These are phyloP conservation scores for Batkoa obscura DNA, from an alignment of 371 early-diverging fungal species.

Conservation along the genomic window DNA sequence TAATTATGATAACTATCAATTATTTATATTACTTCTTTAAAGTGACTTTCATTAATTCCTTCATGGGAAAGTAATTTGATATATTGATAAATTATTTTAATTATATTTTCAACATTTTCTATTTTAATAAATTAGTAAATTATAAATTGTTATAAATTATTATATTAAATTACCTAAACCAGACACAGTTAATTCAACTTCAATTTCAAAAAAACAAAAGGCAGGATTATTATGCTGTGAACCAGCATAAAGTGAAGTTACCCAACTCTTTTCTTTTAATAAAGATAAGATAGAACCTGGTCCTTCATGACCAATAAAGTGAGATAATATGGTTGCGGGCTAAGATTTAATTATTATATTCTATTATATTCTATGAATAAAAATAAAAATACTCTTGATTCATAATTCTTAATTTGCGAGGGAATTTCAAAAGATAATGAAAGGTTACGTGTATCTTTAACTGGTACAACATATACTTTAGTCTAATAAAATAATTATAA, in stretches of 20 bases:
- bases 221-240: constrained; percentile 38
- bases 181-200: constrained; percentile 59
- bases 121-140: background rate
- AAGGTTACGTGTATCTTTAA: constrained; percentile 57
- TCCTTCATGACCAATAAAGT: constrained; percentile 68
- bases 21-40: constrained; percentile 32
- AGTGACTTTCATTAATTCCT: constrained; percentile 58
- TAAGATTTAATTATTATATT: constrained; percentile 9
- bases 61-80: constrained; percentile 46
- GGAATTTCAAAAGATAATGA: constrained; percentile 77
- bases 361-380: constrained; percentile 3
- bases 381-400: constrained; percentile 20
- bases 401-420: constrained; percentile 37
- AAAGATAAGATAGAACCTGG: constrained; percentile 68
- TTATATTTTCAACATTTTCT: constrained; percentile 53
- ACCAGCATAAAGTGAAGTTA: constrained; percentile 50
- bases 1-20: background rate
- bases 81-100: constrained; percentile 68
- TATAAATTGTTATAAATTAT: background rate
- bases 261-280: constrained; percentile 80
- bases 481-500: constrained; percentile 17
- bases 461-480: constrained; percentile 55
- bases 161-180: constrained; percentile 48
- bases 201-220: constrained; percentile 65
- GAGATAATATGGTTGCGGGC: constrained; percentile 51